phyloP scores from a whole-genome alignment of 352 stramenopile genomes.

The Elongisporangium undulatum region DNA sequence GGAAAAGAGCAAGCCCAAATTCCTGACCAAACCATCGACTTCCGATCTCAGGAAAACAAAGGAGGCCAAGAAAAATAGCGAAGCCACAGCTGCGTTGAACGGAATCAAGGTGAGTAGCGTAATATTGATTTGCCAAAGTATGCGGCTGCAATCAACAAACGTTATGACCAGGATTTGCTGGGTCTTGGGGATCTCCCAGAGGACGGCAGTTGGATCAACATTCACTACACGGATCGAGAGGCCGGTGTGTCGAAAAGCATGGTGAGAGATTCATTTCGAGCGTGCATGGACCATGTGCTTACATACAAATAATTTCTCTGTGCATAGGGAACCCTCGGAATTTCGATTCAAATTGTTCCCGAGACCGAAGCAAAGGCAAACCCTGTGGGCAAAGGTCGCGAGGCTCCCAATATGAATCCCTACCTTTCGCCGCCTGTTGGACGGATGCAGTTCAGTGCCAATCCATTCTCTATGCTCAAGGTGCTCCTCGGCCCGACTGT shows the following conservation, averaged over 20 bases:
- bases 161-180: conserved; percentile 49
- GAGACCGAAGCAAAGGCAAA: conserved; percentile 72
- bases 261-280: conserved; percentile 12
- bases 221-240: conserved; percentile 75
- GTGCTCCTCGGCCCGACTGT: conserved; percentile 64
- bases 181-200: conserved; percentile 70
- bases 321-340: conserved; percentile 42
- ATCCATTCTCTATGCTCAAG: conserved; percentile 79
- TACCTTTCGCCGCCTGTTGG: conserved; percentile 87
- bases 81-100: conserved; percentile 53
- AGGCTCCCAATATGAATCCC: conserved; percentile 87
- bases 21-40: conserved; percentile 18
- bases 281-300: background rate
- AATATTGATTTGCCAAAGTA: background rate
- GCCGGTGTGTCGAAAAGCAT: conserved; percentile 59
- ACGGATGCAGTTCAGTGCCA: conserved; percentile 74
- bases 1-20: conserved; percentile 12
- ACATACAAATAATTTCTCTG: conserved; percentile 2
- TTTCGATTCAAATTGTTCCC: conserved; percentile 81
- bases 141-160: background rate
- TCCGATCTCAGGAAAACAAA: conserved; percentile 19
- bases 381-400: conserved; percentile 74
- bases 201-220: conserved; percentile 69
- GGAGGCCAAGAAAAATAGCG: conserved; percentile 44
- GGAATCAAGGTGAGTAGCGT: conserved; percentile 34